These are phyloP conservation scores for Saitozyma podzolica DNA, from an alignment of 768 basidiomycete genomes.

Conservation along the genomic window DNA sequence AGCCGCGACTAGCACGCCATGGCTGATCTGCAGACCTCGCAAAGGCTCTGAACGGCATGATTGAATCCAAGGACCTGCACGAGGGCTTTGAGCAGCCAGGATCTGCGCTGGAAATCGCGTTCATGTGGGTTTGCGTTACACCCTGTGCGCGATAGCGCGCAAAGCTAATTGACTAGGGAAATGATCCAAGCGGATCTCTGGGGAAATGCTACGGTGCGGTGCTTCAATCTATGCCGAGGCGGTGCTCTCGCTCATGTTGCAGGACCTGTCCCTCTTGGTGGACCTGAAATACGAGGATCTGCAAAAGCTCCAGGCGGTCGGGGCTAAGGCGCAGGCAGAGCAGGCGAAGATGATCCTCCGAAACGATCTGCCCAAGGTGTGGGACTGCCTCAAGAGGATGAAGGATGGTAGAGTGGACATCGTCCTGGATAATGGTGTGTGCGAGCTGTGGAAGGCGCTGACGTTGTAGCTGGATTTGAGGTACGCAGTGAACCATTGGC, in stretches of 20 bases:
- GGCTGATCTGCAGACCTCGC: slow-evolving; percentile 40
- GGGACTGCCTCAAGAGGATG: slow-evolving; percentile 67
- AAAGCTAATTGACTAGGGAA: slow-evolving; percentile 25
- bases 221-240: not conserved
- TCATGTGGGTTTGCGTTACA: slow-evolving; percentile 35
- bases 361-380: slow-evolving; percentile 75
- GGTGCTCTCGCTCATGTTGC: not conserved
- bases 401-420: slow-evolving; percentile 69
- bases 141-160: not conserved
- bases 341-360: slow-evolving; percentile 77
- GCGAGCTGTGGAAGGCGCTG: not conserved
- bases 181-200: slow-evolving; percentile 58
- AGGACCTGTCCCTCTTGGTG: slow-evolving; percentile 89
- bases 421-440: slow-evolving; percentile 82
- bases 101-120: slow-evolving; percentile 48
- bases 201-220: slow-evolving; percentile 86
- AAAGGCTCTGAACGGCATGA: slow-evolving; percentile 39
- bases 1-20: slow-evolving; percentile 42
- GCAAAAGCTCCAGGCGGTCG: slow-evolving; percentile 75
- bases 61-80: slow-evolving; percentile 33
- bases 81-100: slow-evolving; percentile 26
- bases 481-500: slow-evolving; percentile 53
- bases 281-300: slow-evolving; percentile 81
- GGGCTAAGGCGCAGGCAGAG: slow-evolving; percentile 73
- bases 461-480: slow-evolving; percentile 77